Conservation (phyloP, 2,329 filamentous ascomycete species). For the Juglanconis sp. region DNA sequence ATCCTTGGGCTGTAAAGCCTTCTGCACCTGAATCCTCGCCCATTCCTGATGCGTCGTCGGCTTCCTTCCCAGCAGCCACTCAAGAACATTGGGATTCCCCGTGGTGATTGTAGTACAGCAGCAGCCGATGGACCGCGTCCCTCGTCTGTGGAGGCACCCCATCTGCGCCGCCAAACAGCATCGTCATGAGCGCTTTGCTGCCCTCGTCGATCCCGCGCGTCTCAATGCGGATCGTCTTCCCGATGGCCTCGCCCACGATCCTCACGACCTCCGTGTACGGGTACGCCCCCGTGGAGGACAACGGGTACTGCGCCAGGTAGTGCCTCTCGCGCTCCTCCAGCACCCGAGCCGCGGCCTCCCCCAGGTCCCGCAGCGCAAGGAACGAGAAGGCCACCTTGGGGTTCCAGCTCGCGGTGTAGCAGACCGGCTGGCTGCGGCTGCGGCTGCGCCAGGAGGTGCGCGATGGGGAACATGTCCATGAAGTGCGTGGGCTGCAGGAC, state of each 20-base stretch:
- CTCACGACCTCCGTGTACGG: constrained; percentile 8
- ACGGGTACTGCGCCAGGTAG: constrained; percentile 20
- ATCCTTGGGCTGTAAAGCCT: background rate
- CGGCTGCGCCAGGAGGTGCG: background rate
- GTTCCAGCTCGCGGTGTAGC: constrained; percentile 1
- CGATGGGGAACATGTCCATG: constrained; percentile 1
- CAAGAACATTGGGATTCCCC: constrained; percentile 23
- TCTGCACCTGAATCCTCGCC: background rate
- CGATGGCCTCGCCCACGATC: constrained; percentile 2
- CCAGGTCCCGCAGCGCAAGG: constrained; percentile 19
- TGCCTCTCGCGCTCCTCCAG: constrained; percentile 19
- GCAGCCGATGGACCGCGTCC: constrained; percentile 20
- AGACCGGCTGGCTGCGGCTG: background rate
- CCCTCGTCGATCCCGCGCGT: background rate
- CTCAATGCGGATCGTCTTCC: background rate
- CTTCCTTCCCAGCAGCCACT: constrained; percentile 24
- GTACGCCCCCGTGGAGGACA: constrained; percentile 15
- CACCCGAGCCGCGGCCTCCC: constrained; percentile 18
- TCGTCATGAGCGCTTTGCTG: background rate
- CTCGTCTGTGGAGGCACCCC: constrained; percentile 15
- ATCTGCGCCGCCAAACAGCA: constrained; percentile 3
- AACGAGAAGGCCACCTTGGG: constrained; percentile 12
- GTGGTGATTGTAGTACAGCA: constrained; percentile 23
- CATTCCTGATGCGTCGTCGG: constrained; percentile 17
- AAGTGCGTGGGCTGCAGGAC: background rate